Base-by-base conservation (phyloP, 345 rosid species). In the Gossypium longicalyx region DNA sequence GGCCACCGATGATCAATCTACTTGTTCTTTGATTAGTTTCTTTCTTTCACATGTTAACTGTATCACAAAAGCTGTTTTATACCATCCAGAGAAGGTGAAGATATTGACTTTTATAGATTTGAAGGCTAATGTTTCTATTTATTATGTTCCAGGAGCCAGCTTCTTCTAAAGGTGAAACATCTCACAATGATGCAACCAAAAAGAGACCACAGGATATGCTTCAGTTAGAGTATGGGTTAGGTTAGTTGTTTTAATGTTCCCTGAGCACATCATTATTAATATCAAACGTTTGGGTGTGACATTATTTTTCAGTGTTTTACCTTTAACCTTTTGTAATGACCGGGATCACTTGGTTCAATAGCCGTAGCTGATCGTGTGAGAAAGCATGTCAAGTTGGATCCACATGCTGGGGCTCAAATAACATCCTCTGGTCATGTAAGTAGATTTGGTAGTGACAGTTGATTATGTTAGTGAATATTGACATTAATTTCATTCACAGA, bases 121-220 rank as follows among this genome's bases (percentile, higher is more conserved):
- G 47, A 72, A 27, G 49, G 59, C 34, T 17, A 47, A 34, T 75
- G 4, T 60, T 67, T 44, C 19, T 47, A n/a, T 57, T 3, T 20
- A 12, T 34, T 58, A 23, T 64, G 72, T 51, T 51, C 73, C 79
- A 90, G 97, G 93, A 92, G 47, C 93, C 92, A 61, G 45, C 87
- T 80, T 76, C 86, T 76, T 67, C 75, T 29, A 66, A 60, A 69
- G 77, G 66, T 63, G 79, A 68, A 67, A 56, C 66, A 27, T 51
- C 52, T 59, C 41, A 11, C 66, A 78, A 59, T 38, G 84, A 41
- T 60, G 64, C 77, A 53, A 68, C 80, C 29, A 80, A 82, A 83
- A 84, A 77, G 82, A 80, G 85, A 82, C 68, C 88, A 47, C 56
- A 25, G 27, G 86, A 86, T 64, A 59, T n/a, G 20, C 69, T 60